Evolutionary conservation across 2,329 filamentous ascomycete species (phyloP).

Genomic region (Nannizziopsis barbatae): DNA sequence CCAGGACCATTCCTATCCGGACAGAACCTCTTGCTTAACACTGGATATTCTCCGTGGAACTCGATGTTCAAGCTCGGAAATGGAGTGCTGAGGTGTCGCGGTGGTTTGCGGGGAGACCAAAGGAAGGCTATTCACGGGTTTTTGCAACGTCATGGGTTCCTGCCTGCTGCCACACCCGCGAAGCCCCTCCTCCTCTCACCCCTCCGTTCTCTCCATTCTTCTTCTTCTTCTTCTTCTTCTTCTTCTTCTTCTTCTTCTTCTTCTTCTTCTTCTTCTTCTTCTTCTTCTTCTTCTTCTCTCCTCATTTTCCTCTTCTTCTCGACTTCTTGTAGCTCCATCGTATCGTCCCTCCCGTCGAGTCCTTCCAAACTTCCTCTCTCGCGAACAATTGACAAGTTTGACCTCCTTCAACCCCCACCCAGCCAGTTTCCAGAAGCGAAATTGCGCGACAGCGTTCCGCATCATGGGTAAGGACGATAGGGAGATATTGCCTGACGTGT

Average conservation of each 20-base stretch:
- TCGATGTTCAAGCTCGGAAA: constrained; percentile 9
- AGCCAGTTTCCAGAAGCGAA: constrained; percentile 20
- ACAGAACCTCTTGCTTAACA: not conserved
- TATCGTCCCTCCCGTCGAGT: constrained; percentile 10
- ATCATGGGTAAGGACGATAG: constrained; percentile 36
- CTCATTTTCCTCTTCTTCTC: constrained; percentile 15
- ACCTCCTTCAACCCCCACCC: constrained; percentile 16
- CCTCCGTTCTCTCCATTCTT: constrained; percentile 5
- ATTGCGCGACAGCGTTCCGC: constrained; percentile 34
- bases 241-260: constrained; percentile 9
- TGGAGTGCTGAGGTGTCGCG: constrained; percentile 8
- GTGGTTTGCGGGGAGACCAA: constrained; percentile 3
- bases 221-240: not conserved
- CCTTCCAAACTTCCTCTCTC: constrained; percentile 10
- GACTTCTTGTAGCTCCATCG: constrained; percentile 5
- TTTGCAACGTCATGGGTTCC: constrained; percentile 12
- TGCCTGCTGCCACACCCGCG: not conserved
- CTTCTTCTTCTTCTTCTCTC: constrained; percentile 3
- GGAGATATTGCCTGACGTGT: constrained; percentile 38
- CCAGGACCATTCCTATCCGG: not conserved
- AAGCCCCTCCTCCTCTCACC: constrained; percentile 10
- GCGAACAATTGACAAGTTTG: constrained; percentile 11
- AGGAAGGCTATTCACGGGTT: constrained; percentile 12
- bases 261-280: constrained; percentile 15
- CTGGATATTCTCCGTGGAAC: not conserved